Percentiles rank a stretch among this genome's conserved stretches.
These are phyloP conservation scores for Lablab purpureus DNA, from an alignment of 306 rosid species.

Conservation along the genomic window DNA sequence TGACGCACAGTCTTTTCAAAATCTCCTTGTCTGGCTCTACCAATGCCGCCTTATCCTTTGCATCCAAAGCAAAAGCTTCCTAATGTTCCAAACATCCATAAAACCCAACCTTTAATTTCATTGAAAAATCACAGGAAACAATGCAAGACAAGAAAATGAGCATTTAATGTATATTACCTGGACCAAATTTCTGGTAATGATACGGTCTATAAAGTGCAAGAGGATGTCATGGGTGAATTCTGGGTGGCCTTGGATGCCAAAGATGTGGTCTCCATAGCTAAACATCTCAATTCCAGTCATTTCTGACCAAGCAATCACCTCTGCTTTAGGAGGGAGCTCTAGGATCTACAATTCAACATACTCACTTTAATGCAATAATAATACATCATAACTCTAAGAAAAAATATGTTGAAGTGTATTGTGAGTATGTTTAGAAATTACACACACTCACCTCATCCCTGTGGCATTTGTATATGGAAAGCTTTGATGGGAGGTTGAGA, in stretches of 20 bases:
- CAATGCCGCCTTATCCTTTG: slow-evolving; percentile 55
- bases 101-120: background rate
- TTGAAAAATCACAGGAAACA: background rate
- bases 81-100: slow-evolving; percentile 33
- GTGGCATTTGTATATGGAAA: slow-evolving; percentile 77
- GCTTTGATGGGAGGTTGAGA: slow-evolving; percentile 62
- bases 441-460: slow-evolving; percentile 70
- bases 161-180: slow-evolving; percentile 42
- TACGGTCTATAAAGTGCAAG: slow-evolving; percentile 72
- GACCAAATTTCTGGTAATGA: slow-evolving; percentile 56
- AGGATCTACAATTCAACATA: slow-evolving; percentile 50
- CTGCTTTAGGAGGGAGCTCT: slow-evolving; percentile 79
- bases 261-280: slow-evolving; percentile 70
- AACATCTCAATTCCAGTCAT: slow-evolving; percentile 85
- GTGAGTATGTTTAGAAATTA: background rate
- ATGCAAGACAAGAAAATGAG: background rate
- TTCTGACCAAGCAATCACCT: slow-evolving; percentile 85
- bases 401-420: no score
- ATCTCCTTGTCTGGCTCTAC: slow-evolving; percentile 71
- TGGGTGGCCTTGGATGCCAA: slow-evolving; percentile 99
- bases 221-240: slow-evolving; percentile 84
- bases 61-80: slow-evolving; percentile 63
- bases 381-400: background rate
- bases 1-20: slow-evolving; percentile 67
- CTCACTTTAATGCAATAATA: background rate